phyloP scores from a whole-genome alignment of 2,329 filamentous ascomycete species.

The Aspergillus pseudotamarii region DNA sequence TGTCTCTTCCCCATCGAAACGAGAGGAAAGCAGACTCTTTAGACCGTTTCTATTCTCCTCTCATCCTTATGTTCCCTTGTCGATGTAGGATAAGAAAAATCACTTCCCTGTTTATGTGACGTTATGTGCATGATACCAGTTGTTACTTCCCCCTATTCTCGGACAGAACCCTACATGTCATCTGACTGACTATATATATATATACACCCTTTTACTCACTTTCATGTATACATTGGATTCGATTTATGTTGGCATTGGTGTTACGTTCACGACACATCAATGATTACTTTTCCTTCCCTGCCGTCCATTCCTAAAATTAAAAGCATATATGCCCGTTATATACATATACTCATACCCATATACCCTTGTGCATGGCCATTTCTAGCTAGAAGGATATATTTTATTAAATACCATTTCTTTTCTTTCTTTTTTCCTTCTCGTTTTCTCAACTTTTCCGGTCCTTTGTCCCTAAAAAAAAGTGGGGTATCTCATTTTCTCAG shows the following conservation, averaged over 20 bases:
- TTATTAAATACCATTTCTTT: neutral
- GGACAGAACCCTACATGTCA: too few species aligned
- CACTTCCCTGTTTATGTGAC: neutral
- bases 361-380: neutral
- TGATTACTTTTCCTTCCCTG: neutral
- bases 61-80: neutral
- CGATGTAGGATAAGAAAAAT: too few species aligned
- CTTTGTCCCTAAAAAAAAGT: too few species aligned
- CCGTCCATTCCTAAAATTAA: too few species aligned
- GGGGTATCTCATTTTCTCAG: neutral
- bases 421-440: too few species aligned
- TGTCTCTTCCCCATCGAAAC: slow-evolving; percentile 51
- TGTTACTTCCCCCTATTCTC: neutral
- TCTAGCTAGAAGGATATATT: neutral
- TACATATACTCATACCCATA: neutral
- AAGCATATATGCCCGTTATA: too few species aligned
- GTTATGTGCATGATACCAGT: neutral
- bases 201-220: neutral
- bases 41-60: slow-evolving; percentile 4
- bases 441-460: too few species aligned
- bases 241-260: neutral
- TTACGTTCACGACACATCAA: neutral
- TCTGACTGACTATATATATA: too few species aligned
- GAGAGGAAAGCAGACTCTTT: slow-evolving; percentile 46
- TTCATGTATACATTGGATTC: neutral